Percentiles rank a stretch among this genome's conserved stretches.
phyloP scores from a whole-genome alignment of 805 yeast genomes.

The Diddensiella santjacobensis region DNA sequence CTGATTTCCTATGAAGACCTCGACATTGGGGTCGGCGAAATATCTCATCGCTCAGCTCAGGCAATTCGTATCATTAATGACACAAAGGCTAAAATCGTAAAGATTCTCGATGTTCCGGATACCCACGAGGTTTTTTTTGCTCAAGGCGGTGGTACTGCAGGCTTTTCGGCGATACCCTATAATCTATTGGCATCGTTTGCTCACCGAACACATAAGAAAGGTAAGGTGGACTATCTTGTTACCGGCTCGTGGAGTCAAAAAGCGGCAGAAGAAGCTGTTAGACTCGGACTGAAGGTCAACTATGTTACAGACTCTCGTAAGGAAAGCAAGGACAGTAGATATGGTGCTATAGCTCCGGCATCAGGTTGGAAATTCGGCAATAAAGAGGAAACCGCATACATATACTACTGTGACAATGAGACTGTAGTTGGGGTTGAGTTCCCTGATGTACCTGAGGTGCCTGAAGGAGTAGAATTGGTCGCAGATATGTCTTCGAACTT shows the following conservation, averaged over 20 bases:
- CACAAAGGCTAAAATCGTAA: slow-evolving; percentile 62
- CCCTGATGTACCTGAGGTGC: slow-evolving; percentile 50
- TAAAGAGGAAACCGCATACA: slow-evolving; percentile 69
- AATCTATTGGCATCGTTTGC: slow-evolving; percentile 75
- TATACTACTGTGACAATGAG: slow-evolving; percentile 93
- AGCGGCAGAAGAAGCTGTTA: slow-evolving; percentile 77
- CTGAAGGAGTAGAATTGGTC: slow-evolving; percentile 71
- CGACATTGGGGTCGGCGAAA: slow-evolving; percentile 91
- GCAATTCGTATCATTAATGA: slow-evolving; percentile 74
- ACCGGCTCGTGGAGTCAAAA: slow-evolving; percentile 95
- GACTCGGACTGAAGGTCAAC: slow-evolving; percentile 76
- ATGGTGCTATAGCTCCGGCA: slow-evolving; percentile 61
- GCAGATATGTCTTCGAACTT: slow-evolving; percentile 95
- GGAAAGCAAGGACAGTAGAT: slow-evolving; percentile 42
- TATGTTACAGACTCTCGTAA: slow-evolving; percentile 63
- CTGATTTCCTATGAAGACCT: slow-evolving; percentile 62
- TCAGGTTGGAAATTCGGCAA: slow-evolving; percentile 58
- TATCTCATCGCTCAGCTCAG: slow-evolving; percentile 87
- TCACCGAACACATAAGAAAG: slow-evolving; percentile 66
- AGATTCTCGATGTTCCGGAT: slow-evolving; percentile 75
- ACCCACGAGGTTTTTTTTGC: slow-evolving; percentile 91
- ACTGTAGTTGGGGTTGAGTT: slow-evolving; percentile 95
- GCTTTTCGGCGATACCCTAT: slow-evolving; percentile 83
- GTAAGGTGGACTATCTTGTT: slow-evolving; percentile 79
- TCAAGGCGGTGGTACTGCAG: slow-evolving; percentile 98